Evolutionary conservation across 306 rosid genomes (phyloP).

Genomic region (Quercus engelmannii): DNA sequence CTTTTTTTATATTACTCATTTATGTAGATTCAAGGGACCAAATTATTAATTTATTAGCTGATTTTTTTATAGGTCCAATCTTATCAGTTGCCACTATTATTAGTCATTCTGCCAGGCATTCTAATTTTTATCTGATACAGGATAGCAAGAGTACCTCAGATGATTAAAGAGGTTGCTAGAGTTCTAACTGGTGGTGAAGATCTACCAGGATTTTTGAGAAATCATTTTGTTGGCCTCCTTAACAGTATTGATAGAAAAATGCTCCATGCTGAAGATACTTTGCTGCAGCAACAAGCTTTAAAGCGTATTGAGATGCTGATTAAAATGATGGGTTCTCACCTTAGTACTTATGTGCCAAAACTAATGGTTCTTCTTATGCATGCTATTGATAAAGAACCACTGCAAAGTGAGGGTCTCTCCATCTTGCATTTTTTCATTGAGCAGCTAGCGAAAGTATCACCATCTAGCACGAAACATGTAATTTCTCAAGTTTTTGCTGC

Average conservation of each 20-base stretch:
- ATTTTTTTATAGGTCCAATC: not conserved
- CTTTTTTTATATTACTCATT: slow-evolving; percentile 8
- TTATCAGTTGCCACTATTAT: not conserved
- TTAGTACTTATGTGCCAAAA: slow-evolving; percentile 84
- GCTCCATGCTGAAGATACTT: slow-evolving; percentile 82
- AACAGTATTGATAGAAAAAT: slow-evolving; percentile 83
- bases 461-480: slow-evolving; percentile 83
- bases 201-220: slow-evolving; percentile 83
- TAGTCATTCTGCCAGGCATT: slow-evolving; percentile 19
- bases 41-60: not conserved
- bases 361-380: slow-evolving; percentile 93
- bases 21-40: slow-evolving; percentile 22
- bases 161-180: slow-evolving; percentile 76
- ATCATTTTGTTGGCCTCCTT: slow-evolving; percentile 88
- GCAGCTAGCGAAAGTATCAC: slow-evolving; percentile 70
- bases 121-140: slow-evolving; percentile 43
- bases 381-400: slow-evolving; percentile 64
- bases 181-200: slow-evolving; percentile 87
- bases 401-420: slow-evolving; percentile 77
- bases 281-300: slow-evolving; percentile 76
- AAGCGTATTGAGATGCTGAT: slow-evolving; percentile 86
- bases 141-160: slow-evolving; percentile 80
- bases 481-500: slow-evolving; percentile 94
- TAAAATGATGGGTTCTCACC: slow-evolving; percentile 85
- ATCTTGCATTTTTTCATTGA: slow-evolving; percentile 74